Percentiles rank a stretch among this genome's conserved stretches.
Conservation (phyloP, 331 rosid genomes). For the Arachis monticola region DNA sequence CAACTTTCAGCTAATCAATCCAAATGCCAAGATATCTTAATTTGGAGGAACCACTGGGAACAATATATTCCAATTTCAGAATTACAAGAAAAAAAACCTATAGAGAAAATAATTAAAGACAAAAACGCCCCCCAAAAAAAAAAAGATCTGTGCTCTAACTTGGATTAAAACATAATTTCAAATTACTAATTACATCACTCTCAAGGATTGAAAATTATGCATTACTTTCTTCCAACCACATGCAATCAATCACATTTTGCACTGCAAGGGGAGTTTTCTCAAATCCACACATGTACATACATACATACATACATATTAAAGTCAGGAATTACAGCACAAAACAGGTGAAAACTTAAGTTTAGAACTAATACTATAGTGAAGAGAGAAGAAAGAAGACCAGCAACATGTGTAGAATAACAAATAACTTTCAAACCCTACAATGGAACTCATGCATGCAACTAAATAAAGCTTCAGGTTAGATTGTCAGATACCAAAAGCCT, state of each 20-base stretch:
- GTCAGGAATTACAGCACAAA: conserved; percentile 4
- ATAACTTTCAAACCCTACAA: not conserved
- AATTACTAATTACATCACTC: not conserved
- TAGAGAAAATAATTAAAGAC: not conserved
- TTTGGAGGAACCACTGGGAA: conserved; percentile 34
- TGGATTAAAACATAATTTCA: not conserved
- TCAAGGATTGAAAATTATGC: not conserved
- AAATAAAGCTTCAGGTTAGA: not conserved
- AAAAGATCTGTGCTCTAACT: conserved; percentile 24
- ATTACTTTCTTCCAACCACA: conserved; percentile 10
- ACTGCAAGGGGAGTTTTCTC: conserved; percentile 2
- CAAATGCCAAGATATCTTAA: conserved; percentile 41
- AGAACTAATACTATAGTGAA: not conserved
- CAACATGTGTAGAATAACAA: not conserved
- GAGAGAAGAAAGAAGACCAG: not conserved
- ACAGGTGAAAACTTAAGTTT: not conserved
- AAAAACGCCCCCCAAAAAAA: conserved; percentile 7
- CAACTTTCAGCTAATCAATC: conserved; percentile 54
- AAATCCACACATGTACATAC: not conserved
- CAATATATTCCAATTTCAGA: conserved; percentile 26
- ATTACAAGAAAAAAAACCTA: conserved; percentile 26
- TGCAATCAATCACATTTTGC: not conserved
- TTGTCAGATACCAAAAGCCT: not conserved
- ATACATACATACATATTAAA: not conserved
- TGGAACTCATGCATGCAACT: not conserved